Conservation (phyloP, 2,329 filamentous ascomycete genomes). For the Alternaria sp. region DNA sequence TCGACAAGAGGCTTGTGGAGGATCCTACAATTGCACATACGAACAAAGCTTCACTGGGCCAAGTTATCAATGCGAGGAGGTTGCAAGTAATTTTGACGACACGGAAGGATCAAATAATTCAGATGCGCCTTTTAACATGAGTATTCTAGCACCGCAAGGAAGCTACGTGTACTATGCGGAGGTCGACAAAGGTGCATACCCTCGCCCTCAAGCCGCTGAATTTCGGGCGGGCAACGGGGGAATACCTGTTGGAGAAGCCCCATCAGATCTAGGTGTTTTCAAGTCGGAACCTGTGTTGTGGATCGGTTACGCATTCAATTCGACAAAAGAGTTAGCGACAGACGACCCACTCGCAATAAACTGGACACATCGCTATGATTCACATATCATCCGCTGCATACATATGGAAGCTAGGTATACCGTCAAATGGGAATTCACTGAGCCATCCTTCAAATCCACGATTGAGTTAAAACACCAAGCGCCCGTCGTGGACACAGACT, state of each 20-base stretch:
- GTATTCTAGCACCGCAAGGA: slow-evolving; percentile 40
- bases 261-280: slow-evolving; percentile 38
- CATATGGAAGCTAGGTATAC: slow-evolving; percentile 49
- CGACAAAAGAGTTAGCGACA: slow-evolving; percentile 26
- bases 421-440: slow-evolving; percentile 42
- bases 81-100: slow-evolving; percentile 35
- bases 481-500: slow-evolving; percentile 44
- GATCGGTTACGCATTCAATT: slow-evolving; percentile 47
- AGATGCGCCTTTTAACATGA: slow-evolving; percentile 47
- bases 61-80: slow-evolving; percentile 44
- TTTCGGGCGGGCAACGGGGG: slow-evolving; percentile 41
- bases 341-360: slow-evolving; percentile 33
- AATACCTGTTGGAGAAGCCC: slow-evolving; percentile 31
- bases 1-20: slow-evolving; percentile 49
- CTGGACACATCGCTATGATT: slow-evolving; percentile 44
- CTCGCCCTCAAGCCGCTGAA: slow-evolving; percentile 32
- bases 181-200: slow-evolving; percentile 42
- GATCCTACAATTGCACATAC: slow-evolving; percentile 48
- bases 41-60: slow-evolving; percentile 41
- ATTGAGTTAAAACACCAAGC: slow-evolving; percentile 32
- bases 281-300: slow-evolving; percentile 48
- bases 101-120: slow-evolving; percentile 27
- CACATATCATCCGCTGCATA: slow-evolving; percentile 43
- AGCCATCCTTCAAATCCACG: slow-evolving; percentile 38
- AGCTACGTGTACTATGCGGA: slow-evolving; percentile 41